Evolutionary conservation across 495 filamentous ascomycete genomes (phyloP).

Genomic region (Aspergillus cavernicola): DNA sequence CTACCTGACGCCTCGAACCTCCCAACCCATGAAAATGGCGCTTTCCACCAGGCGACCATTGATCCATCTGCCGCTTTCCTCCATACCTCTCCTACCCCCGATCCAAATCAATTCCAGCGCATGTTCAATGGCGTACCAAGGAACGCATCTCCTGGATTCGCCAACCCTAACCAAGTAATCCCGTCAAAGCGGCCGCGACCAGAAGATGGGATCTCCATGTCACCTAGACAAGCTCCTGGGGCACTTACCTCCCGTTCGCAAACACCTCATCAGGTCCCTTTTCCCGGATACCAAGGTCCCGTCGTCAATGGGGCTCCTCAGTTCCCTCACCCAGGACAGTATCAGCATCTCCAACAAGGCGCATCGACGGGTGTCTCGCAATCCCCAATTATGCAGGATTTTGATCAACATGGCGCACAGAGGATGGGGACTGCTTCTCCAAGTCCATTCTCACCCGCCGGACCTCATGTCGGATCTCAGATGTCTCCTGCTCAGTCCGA

Average conservation of each 20-base stretch:
- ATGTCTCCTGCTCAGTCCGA: slow-evolving; percentile 76
- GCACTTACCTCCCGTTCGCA: slow-evolving; percentile 84
- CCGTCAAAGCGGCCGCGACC: slow-evolving; percentile 84
- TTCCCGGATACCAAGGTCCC: slow-evolving; percentile 60
- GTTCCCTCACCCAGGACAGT: slow-evolving; percentile 57
- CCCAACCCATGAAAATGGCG: slow-evolving; percentile 73
- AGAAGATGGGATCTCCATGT: slow-evolving; percentile 80
- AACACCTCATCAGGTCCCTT: slow-evolving; percentile 73
- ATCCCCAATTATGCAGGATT: slow-evolving; percentile 82
- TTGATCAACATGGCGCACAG: slow-evolving; percentile 64
- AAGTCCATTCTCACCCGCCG: slow-evolving; percentile 81
- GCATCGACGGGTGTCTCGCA: slow-evolving; percentile 78
- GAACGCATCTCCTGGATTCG: slow-evolving; percentile 75
- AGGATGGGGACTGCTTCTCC: slow-evolving; percentile 87
- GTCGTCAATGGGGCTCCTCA: slow-evolving; percentile 53
- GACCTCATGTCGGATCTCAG: slow-evolving; percentile 69
- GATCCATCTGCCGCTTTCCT: slow-evolving; percentile 54
- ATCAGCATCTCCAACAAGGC: slow-evolving; percentile 80
- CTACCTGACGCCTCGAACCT: slow-evolving; percentile 70
- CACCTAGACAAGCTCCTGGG: slow-evolving; percentile 72
- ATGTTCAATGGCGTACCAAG: slow-evolving; percentile 82
- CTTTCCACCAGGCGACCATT: slow-evolving; percentile 58
- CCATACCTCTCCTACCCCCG: slow-evolving; percentile 50
- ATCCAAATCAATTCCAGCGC: slow-evolving; percentile 58
- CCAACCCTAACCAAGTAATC: slow-evolving; percentile 72